Base-by-base conservation (phyloP, 805 yeast genomes). In the Candida tammaniensis region DNA sequence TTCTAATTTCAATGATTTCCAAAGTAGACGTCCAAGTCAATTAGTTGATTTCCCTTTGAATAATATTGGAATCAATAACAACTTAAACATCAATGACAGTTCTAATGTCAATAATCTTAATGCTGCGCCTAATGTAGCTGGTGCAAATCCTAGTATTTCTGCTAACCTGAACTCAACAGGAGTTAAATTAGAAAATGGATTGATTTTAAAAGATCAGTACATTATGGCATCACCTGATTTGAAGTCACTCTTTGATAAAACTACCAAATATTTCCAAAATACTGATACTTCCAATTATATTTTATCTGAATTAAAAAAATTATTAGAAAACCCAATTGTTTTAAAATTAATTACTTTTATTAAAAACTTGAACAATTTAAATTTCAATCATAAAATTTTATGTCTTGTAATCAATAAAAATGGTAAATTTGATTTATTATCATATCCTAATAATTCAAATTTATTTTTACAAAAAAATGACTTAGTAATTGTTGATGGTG, bases 401-500 rank as follows among this genome's bases (percentile, higher is more conserved):
- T 66, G 72, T 39, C 56, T 80, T 24, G 82, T 77, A 5, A 60
- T 77, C 16, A 70, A 77, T 45, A 80, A 80, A 43, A 74, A 78
- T 38, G 84, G 85, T 13, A 78, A 80, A 53, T 64, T 81, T 46
- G 94, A 85, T 54, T 70, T 84, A 19, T 65, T 82, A 25, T 78
- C 86, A 2, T 74, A 78, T 21, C 84, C 87, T 3, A 71, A 72
- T 39, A 75, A 74, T 47, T 74, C 87, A 10, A 82, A 82, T 48
- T 62, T 84, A 31, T 58, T 59, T 31, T 61, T 84, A 40, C 71
- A 68, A 41, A 67, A 74, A 28, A 68, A 75, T 36, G 93, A 85
- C 56, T 67, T 84, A 50, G 84, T 83, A 7, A 78, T 84, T 13
- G 82, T 82, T 37, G 93, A 85, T 59, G 94, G 93, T 35, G 94